Conservation (phyloP, 371 early-diverging fungal genomes). For the Mortierella sp. region DNA sequence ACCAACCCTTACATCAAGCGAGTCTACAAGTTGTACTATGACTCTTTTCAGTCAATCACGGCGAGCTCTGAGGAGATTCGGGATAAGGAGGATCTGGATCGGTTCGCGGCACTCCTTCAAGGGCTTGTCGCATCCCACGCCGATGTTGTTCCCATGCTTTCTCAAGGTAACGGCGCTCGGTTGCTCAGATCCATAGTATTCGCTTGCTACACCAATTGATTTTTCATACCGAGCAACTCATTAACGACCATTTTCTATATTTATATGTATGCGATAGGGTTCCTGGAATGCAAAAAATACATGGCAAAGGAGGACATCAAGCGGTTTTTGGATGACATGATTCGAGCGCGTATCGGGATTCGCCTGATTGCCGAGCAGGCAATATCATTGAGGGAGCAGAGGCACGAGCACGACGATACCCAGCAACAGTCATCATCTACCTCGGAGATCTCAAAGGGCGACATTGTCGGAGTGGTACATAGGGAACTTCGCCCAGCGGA, state of each 20-base stretch:
- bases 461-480: slow-evolving; percentile 91
- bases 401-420: slow-evolving; percentile 39
- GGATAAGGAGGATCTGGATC: slow-evolving; percentile 62
- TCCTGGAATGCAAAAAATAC: slow-evolving; percentile 90
- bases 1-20: slow-evolving; percentile 89
- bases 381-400: slow-evolving; percentile 82
- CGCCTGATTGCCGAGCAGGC: slow-evolving; percentile 95
- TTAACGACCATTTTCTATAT: neutral
- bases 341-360: slow-evolving; percentile 95
- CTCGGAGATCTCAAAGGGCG: slow-evolving; percentile 11
- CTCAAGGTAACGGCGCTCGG: slow-evolving; percentile 71
- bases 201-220: too few species aligned
- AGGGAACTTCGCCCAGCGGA: slow-evolving; percentile 78
- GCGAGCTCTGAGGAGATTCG: slow-evolving; percentile 64
- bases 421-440: slow-evolving; percentile 4
- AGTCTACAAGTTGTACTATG: slow-evolving; percentile 85
- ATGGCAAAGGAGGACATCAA: slow-evolving; percentile 82
- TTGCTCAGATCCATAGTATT: neutral
- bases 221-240: too few species aligned
- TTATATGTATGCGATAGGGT: slow-evolving; percentile 63
- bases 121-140: slow-evolving; percentile 82
- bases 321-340: slow-evolving; percentile 89
- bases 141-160: slow-evolving; percentile 87
- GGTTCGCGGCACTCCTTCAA: slow-evolving; percentile 76
- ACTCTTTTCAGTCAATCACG: slow-evolving; percentile 81